These are phyloP conservation scores for Arabidopsis thaliana DNA, from an alignment of 345 rosid species.

Conservation along the genomic window TAIR10.1 NC_003071.7:17686001-17686500, in stretches of 20 bases:
- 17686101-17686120: neutral
- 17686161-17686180: no score
- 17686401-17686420: neutral
- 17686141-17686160: neutral
- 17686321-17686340: neutral
- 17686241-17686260: neutral
- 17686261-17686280: constrained; percentile 8
- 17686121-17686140: neutral
- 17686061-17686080: neutral
- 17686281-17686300: neutral
- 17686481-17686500: neutral
- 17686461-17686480: no score
- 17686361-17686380: neutral
- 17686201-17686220: no score
- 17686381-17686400: neutral
- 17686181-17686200: no score
- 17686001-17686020: neutral
- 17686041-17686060: neutral
- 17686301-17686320: neutral
- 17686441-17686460: no score
- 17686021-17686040: neutral
- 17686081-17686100: neutral
- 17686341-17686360: neutral
- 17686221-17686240: no score
- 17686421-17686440: no score